phyloP scores from a whole-genome alignment of 75 land plant genomes.

The Cunninghamia lanceolata region DNA sequence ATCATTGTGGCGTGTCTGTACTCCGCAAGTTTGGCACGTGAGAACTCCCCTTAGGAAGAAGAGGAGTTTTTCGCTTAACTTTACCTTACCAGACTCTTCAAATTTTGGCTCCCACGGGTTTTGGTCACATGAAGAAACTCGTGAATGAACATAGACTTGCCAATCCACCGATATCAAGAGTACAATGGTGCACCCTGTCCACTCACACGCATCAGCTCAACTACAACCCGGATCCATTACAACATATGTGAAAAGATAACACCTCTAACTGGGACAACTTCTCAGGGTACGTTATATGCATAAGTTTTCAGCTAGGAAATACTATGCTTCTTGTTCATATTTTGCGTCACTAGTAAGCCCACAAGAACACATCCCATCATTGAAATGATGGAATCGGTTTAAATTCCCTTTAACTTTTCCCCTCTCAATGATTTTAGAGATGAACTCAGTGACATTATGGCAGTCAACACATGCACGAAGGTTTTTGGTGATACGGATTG shows the following conservation, averaged over 20 bases:
- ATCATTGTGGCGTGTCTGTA: not conserved
- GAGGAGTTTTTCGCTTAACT: not conserved
- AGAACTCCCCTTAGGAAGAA: not conserved
- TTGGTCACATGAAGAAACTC: not conserved
- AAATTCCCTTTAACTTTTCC: slow-evolving; percentile 1
- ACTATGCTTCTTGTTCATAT: not conserved
- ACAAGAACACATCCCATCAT: slow-evolving; percentile 15
- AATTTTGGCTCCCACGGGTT: not conserved
- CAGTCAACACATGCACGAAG: slow-evolving; percentile 12
- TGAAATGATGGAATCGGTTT: slow-evolving; percentile 9
- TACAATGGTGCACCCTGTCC: not conserved
- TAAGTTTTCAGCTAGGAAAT: not conserved
- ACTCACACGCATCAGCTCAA: not conserved
- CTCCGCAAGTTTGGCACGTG: not conserved
- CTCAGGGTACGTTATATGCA: not conserved
- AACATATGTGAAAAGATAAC: not conserved
- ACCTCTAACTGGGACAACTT: not conserved
- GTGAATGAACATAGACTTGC: not conserved
- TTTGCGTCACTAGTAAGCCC: slow-evolving; percentile 7
- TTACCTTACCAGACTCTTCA: not conserved
- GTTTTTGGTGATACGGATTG: slow-evolving; percentile 6
- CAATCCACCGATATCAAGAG: not conserved
- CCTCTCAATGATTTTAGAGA: slow-evolving; percentile 3
- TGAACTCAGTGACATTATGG: slow-evolving; percentile 12
- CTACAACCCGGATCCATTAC: not conserved